A percentile compares a stretch with the other conserved stretches of the same genome.
phyloP scores from a whole-genome alignment of 352 stramenopile genomes.

The Phytophthora citrophthora region DNA sequence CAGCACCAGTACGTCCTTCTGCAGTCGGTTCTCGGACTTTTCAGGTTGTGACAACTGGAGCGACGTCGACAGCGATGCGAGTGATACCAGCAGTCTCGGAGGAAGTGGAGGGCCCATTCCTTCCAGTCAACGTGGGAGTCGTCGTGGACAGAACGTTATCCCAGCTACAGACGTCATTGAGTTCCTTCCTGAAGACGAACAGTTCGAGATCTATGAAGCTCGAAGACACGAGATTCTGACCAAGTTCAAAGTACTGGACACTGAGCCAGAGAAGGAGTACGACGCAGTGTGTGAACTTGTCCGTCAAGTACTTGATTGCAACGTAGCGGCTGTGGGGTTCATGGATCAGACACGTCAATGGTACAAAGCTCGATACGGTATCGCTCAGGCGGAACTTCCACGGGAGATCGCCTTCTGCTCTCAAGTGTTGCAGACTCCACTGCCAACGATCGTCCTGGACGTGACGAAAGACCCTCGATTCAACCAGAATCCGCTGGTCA shows the following conservation, averaged over 20 bases:
- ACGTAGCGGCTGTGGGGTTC: constrained; percentile 72
- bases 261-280: constrained; percentile 59
- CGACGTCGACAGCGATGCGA: constrained; percentile 41
- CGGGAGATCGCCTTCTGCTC: constrained; percentile 75
- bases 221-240: constrained; percentile 51
- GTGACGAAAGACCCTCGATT: constrained; percentile 86
- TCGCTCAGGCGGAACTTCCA: constrained; percentile 64
- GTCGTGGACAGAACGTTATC: constrained; percentile 6
- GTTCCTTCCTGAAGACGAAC: constrained; percentile 51
- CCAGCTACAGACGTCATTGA: constrained; percentile 44
- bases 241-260: constrained; percentile 52
- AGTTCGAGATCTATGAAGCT: constrained; percentile 56
- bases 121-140: constrained; percentile 20
- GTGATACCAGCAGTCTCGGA: constrained; percentile 37
- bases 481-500: constrained; percentile 86
- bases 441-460: constrained; percentile 85
- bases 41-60: constrained; percentile 43
- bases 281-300: constrained; percentile 78
- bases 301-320: constrained; percentile 61
- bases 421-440: constrained; percentile 47
- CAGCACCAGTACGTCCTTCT: constrained; percentile 42
- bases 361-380: constrained; percentile 80
- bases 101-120: constrained; percentile 25
- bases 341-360: constrained; percentile 67
- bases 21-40: constrained; percentile 51